These are phyloP conservation scores for Amanita pseudoporphyria DNA, from an alignment of 768 basidiomycete genomes.

Conservation along the genomic window DNA sequence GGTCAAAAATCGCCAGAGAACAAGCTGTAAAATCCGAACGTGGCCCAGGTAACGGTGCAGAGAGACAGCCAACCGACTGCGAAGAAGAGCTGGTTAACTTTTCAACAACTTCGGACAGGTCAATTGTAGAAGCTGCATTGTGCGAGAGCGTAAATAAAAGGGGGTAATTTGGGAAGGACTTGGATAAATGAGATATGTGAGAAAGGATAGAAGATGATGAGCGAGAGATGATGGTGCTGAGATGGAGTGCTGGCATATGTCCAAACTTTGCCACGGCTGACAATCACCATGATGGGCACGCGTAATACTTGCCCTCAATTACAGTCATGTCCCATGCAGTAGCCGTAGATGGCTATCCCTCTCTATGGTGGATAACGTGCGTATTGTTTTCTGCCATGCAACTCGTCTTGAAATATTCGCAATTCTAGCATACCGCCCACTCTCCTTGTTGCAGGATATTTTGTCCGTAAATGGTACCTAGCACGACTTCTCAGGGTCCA, in stretches of 20 bases:
- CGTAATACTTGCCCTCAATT: too few relatives aligned
- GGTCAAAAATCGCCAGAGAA: constrained; percentile 47
- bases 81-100: constrained; percentile 29
- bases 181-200: constrained; percentile 23
- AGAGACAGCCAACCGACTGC: constrained; percentile 52
- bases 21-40: constrained; percentile 31
- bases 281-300: too few relatives aligned
- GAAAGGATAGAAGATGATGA: constrained; percentile 25
- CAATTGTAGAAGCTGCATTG: constrained; percentile 23
- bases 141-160: constrained; percentile 44
- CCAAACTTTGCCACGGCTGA: too few relatives aligned
- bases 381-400: background rate
- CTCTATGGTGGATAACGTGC: background rate
- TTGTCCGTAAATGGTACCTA: constrained; percentile 39
- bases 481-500: constrained; percentile 33
- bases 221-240: constrained; percentile 31
- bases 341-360: too few relatives aligned
- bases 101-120: constrained; percentile 31
- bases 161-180: constrained; percentile 24
- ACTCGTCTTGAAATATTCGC: background rate
- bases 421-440: constrained; percentile 19
- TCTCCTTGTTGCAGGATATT: constrained; percentile 35
- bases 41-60: constrained; percentile 33
- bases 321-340: too few relatives aligned
- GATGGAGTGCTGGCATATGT: constrained; percentile 17